Base-by-base conservation (phyloP, 176 grass and related monocot species). In the Bromus sterilis region DNA sequence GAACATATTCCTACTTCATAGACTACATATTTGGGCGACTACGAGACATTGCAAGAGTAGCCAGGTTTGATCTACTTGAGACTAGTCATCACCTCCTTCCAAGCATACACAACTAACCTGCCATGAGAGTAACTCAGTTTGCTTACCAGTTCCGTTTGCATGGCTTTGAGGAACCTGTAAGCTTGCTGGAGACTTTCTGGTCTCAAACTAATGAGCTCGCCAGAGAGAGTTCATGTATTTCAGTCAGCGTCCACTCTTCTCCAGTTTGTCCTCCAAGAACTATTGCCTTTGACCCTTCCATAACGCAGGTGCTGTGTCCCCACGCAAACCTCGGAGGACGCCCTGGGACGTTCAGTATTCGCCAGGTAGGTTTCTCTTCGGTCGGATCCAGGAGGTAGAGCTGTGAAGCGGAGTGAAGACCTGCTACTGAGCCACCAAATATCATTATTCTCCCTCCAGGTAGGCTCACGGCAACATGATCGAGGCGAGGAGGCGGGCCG, bases 191-290 rank as follows among this genome's bases (percentile, higher is more conserved):
- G 30, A 9, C 34, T 56, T 63, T 24, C 58, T 29, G 49, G 72
- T 63, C 46, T 91, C 88, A 94, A 62, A 91, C 59, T 56, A 86
- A 63, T 2, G 89, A 84, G 74, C 89, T 89, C 58, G 86, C 65
- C 9, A 97, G 40, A 86, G 94, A 94, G 59, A 97, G 85, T 74
- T 97, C 94, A 20, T 94, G 32, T 44, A 97, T 79, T 86, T 97
- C 94, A 66, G 89, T 97, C 68, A 97, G 76, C 51, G 81, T 87
- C 94, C 94, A 97, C 71, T 97, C 94, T 57, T 97, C 92, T 65
- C 92, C 94, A 16, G 94, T 97, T 97, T 97, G 94, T 81, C 94
- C 92, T 39, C 94, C 94, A 68, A 97, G 89, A 80, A 97, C 94
- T 84, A 97, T 85, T 57, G 89, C 94, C 65, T 91, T 87, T 71